Conservation (phyloP, 2,329 filamentous ascomycete genomes). For the Phialophora expanda region DNA sequence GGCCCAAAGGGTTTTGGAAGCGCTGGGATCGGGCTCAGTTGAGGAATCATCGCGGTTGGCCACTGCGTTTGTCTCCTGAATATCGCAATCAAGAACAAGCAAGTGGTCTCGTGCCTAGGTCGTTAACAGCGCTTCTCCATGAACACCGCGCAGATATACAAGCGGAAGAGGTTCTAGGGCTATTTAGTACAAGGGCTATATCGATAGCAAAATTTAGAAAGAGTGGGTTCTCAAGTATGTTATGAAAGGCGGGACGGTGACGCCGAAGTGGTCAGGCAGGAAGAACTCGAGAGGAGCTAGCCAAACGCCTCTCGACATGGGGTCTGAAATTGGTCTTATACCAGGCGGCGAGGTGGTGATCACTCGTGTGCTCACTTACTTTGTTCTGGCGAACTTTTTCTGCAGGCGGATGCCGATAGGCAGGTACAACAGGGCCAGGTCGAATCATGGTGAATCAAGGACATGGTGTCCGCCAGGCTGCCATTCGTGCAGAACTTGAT, state of each 20-base stretch:
- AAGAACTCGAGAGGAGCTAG: conserved; percentile 4
- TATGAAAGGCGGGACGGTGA: conserved; percentile 4
- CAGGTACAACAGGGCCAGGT: conserved; percentile 9
- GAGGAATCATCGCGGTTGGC: conserved; percentile 34
- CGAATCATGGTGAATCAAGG: conserved; percentile 4
- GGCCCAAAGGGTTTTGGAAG: conserved; percentile 79
- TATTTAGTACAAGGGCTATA: conserved; percentile 5
- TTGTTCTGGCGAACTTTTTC: conserved; percentile 25
- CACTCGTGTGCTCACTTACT: conserved; percentile 33
- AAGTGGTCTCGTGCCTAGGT: conserved; percentile 28
- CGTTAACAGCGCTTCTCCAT: not conserved
- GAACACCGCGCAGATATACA: conserved; percentile 3
- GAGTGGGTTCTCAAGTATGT: conserved; percentile 11
- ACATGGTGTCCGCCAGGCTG: not conserved
- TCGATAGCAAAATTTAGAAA: conserved; percentile 14
- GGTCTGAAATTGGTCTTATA: conserved; percentile 17
- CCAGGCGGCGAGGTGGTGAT: conserved; percentile 10
- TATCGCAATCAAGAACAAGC: conserved; percentile 6
- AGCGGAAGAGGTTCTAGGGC: conserved; percentile 10
- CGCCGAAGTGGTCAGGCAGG: not conserved
- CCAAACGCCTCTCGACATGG: conserved; percentile 19
- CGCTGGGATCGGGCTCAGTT: conserved; percentile 63
- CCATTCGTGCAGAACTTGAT: conserved; percentile 3
- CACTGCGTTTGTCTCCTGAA: not conserved
- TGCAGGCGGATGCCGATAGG: conserved; percentile 13